phyloP scores from a whole-genome alignment of 2,329 filamentous ascomycete species.

The Botrytis aclada region DNA sequence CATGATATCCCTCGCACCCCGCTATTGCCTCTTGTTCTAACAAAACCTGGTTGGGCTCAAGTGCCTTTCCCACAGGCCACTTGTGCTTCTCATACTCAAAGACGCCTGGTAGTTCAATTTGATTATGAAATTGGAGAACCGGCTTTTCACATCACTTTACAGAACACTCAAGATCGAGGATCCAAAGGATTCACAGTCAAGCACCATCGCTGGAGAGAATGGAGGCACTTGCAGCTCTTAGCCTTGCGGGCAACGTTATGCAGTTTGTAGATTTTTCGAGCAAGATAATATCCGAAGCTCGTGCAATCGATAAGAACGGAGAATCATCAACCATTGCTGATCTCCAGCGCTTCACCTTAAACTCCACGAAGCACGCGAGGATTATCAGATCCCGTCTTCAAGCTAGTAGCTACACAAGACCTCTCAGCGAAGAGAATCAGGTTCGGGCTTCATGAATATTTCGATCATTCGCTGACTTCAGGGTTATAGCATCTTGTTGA shows the following conservation, averaged over 20 bases:
- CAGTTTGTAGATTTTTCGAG: neutral
- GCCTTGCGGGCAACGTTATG: neutral
- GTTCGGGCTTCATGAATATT: neutral
- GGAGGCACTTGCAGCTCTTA: neutral
- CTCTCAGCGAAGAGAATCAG: neutral
- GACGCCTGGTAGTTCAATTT: neutral
- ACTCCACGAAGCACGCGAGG: neutral
- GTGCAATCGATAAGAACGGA: neutral
- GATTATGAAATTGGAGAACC: neutral
- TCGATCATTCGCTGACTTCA: neutral
- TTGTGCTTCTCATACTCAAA: neutral
- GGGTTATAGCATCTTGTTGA: neutral
- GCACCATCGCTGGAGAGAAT: neutral
- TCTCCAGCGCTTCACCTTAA: neutral
- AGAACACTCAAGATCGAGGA: neutral
- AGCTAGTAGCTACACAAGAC: neutral
- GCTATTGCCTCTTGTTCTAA: neutral
- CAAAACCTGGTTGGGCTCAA: neutral
- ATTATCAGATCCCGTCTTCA: neutral
- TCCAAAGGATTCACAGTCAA: neutral
- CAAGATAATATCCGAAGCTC: neutral
- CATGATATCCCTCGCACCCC: neutral
- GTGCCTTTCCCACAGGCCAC: neutral
- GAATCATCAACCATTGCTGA: neutral
- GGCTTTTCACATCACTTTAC: neutral